Evolutionary conservation across 2,329 filamentous ascomycete genomes (phyloP).

Genomic region (Fusarium mangiferae): DNA sequence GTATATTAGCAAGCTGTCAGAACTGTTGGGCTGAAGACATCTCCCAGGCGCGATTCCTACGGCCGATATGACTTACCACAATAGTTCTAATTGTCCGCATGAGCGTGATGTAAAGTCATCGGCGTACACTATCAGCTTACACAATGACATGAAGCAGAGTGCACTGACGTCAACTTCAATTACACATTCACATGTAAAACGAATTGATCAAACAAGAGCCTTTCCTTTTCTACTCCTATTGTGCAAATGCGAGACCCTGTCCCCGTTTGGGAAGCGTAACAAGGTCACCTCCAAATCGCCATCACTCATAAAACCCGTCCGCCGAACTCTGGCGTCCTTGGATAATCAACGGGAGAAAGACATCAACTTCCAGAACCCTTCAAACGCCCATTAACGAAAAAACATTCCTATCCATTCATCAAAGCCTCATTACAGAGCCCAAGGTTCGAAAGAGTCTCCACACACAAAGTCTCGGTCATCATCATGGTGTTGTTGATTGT

Average conservation of each 20-base stretch:
- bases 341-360: slow-evolving; percentile 14
- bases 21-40: neutral
- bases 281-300: slow-evolving; percentile 44
- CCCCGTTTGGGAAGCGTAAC: slow-evolving; percentile 45
- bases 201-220: slow-evolving; percentile 47
- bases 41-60: neutral
- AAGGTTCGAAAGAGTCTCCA: slow-evolving; percentile 12
- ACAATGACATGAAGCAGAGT: neutral
- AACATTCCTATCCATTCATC: slow-evolving; percentile 8
- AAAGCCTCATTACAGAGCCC: slow-evolving; percentile 12
- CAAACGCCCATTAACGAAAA: slow-evolving; percentile 6
- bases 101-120: neutral
- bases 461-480: slow-evolving; percentile 39
- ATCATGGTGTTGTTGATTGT: slow-evolving; percentile 44
- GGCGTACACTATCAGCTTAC: neutral
- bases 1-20: neutral
- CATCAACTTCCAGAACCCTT: slow-evolving; percentile 7
- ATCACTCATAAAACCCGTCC: slow-evolving; percentile 41
- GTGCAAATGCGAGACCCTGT: slow-evolving; percentile 50
- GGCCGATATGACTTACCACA: no score
- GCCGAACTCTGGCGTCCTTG: slow-evolving; percentile 43
- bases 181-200: slow-evolving; percentile 10
- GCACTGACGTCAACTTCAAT: neutral
- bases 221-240: slow-evolving; percentile 52
- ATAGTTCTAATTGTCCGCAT: neutral